Evolutionary conservation across 257 asterid species (phyloP).

Genomic region (Solanum medicagineum): DNA sequence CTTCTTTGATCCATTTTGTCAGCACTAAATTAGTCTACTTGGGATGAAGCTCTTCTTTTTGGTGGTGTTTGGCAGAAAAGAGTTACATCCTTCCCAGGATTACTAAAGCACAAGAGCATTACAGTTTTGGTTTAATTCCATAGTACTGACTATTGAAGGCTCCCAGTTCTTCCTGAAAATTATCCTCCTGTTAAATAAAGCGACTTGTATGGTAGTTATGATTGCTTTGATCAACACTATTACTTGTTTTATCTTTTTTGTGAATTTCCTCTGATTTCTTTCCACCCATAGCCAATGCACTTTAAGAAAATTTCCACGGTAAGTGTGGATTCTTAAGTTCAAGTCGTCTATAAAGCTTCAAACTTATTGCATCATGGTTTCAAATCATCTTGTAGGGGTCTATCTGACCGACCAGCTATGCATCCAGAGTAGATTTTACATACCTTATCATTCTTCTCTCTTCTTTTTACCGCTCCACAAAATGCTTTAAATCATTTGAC

Average conservation of each 20-base stretch:
- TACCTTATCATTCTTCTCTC: not conserved
- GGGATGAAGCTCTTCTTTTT: not conserved
- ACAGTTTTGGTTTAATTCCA: not conserved
- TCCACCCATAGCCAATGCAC: not conserved
- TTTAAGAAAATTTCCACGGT: not conserved
- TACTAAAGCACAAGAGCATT: not conserved
- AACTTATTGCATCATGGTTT: not conserved
- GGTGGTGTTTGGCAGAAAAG: not conserved
- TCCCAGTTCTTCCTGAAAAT: not conserved
- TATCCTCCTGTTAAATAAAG: not conserved
- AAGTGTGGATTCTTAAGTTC: not conserved
- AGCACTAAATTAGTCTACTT: not conserved
- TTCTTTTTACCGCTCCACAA: not conserved
- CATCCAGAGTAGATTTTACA: not conserved
- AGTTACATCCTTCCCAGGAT: not conserved
- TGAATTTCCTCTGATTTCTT: not conserved
- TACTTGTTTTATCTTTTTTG: not conserved
- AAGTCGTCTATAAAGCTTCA: not conserved
- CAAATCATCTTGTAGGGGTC: not conserved
- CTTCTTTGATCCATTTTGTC: not conserved
- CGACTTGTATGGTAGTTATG: not conserved
- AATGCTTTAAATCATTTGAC: not conserved
- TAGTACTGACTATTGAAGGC: not conserved
- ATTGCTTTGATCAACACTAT: not conserved
- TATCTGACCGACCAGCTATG: not conserved